Evolutionary conservation across 2,329 filamentous ascomycete species (phyloP).

Genomic region (Metarhizium brunneum): DNA sequence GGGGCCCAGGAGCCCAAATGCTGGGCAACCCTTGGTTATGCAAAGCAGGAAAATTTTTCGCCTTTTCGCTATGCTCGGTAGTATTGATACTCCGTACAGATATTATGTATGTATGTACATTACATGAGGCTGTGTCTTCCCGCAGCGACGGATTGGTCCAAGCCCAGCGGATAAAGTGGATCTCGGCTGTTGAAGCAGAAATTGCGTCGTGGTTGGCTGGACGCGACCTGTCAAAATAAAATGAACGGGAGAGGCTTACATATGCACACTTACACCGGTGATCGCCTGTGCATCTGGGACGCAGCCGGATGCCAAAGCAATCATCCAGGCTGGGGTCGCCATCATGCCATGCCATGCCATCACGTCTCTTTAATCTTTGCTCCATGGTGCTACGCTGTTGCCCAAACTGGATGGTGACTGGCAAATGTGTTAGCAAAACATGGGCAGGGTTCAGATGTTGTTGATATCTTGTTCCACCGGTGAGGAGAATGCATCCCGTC

Average conservation of each 20-base stretch:
- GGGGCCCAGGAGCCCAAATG: neutral
- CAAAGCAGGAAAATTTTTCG: neutral
- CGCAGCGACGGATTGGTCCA: neutral
- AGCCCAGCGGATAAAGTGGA: neutral
- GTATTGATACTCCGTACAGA: neutral
- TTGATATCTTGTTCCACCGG: neutral
- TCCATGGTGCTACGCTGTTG: conserved; percentile 3
- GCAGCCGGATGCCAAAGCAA: conserved; percentile 3
- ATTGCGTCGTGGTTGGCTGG: neutral
- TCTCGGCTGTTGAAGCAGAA: neutral
- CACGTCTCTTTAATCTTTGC: neutral
- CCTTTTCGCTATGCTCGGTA: neutral
- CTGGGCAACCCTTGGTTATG: neutral
- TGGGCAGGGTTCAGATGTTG: neutral
- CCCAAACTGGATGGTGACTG: conserved; percentile 3
- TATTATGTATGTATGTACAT: neutral
- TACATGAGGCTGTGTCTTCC: neutral
- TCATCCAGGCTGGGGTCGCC: neutral
- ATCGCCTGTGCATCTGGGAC: conserved; percentile 12
- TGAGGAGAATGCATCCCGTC: neutral
- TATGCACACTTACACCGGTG: conserved; percentile 14
- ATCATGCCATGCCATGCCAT: neutral
- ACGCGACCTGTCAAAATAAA: conserved; percentile 5
- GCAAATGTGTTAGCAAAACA: neutral
- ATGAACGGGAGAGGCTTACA: conserved; percentile 4